A percentile compares a stretch with the other conserved stretches of the same genome.
phyloP scores from a whole-genome alignment of 305 asterid genomes.

The Solanum hybrid region DNA sequence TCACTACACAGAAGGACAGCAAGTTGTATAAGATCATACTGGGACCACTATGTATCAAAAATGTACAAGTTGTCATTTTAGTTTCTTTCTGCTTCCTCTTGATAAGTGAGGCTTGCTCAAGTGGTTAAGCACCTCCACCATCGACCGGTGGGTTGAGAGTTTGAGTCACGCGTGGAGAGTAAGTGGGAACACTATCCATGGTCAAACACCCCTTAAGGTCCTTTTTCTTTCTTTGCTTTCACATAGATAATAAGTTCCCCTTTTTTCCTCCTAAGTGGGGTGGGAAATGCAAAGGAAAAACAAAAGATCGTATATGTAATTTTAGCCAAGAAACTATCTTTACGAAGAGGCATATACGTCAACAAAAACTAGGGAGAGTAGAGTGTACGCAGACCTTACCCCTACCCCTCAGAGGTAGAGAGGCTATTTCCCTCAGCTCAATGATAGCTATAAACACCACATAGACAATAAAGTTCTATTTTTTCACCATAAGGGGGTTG shows the following conservation, averaged over 20 bases:
- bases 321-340: constrained; percentile 48
- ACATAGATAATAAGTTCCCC: neutral
- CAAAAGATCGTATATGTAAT: constrained; percentile 51
- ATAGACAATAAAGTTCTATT: neutral
- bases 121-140: neutral
- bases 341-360: constrained; percentile 34
- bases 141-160: neutral
- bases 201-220: neutral
- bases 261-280: neutral
- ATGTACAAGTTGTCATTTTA: neutral
- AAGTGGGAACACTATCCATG: neutral
- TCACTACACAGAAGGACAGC: constrained; percentile 38
- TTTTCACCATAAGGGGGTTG: neutral
- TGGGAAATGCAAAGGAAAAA: neutral
- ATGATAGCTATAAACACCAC: neutral
- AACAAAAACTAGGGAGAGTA: constrained; percentile 26
- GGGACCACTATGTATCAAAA: neutral
- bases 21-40: neutral
- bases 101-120: neutral
- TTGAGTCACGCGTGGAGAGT: neutral
- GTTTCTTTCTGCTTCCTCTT: neutral
- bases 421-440: neutral
- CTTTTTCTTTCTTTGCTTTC: neutral
- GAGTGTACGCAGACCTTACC: neutral
- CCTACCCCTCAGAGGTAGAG: neutral